phyloP scores from a whole-genome alignment of 495 filamentous ascomycete genomes.

The Neurospora sp. region DNA sequence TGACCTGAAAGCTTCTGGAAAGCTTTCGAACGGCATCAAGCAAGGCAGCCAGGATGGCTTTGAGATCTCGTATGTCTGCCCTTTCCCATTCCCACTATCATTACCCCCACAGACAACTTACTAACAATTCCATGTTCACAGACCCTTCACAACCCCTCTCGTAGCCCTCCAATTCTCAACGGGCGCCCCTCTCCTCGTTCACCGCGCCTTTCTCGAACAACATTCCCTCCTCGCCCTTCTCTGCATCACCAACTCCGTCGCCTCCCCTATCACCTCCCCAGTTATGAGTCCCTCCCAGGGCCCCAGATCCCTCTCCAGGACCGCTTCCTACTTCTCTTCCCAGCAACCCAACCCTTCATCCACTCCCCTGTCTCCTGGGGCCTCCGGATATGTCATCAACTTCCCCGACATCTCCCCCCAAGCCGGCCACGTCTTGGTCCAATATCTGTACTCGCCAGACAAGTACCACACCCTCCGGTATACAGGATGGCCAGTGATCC shows the following conservation, averaged over 20 bases:
- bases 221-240: slow-evolving; percentile 4
- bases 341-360: neutral
- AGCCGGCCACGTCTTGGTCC: slow-evolving; percentile 21
- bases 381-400: neutral
- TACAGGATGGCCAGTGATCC: neutral
- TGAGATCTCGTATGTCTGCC: neutral
- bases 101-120: neutral
- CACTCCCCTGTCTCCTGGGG: neutral
- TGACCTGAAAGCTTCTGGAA: neutral
- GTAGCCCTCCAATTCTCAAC: slow-evolving; percentile 9
- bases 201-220: slow-evolving; percentile 7
- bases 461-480: neutral
- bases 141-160: slow-evolving; percentile 16
- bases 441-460: slow-evolving; percentile 17
- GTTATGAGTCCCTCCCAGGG: neutral
- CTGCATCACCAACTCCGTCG: neutral
- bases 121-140: neutral
- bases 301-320: neutral
- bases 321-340: neutral
- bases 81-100: neutral
- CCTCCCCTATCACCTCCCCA: neutral
- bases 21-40: neutral
- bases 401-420: slow-evolving; percentile 6
- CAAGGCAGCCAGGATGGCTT: neutral
- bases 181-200: slow-evolving; percentile 7